Evolutionary conservation across 352 stramenopile species (phyloP).

Genomic region (Pythium sp.): DNA sequence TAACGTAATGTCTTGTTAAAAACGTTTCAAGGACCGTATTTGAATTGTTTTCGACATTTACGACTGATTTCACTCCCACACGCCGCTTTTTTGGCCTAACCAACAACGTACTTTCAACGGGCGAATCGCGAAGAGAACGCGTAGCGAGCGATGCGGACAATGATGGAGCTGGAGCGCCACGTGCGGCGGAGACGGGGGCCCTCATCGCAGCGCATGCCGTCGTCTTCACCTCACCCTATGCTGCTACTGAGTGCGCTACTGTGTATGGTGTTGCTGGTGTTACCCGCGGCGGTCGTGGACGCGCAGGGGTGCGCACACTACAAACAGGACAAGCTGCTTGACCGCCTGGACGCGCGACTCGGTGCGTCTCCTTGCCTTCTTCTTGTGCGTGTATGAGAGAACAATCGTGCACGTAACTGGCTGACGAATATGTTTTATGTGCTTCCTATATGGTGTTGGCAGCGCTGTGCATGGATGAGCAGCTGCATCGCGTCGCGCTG

Average conservation of each 20-base stretch:
- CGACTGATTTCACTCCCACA: background rate
- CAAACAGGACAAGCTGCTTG: slow-evolving; percentile 37
- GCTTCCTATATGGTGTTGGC: background rate
- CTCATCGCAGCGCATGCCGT: background rate
- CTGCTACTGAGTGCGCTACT: background rate
- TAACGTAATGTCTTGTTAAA: background rate
- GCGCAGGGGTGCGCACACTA: slow-evolving; percentile 34
- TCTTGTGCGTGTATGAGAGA: background rate
- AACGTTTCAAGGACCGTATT: background rate
- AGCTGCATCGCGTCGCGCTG: slow-evolving; percentile 22
- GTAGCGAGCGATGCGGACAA: background rate
- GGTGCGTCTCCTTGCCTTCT: slow-evolving; percentile 16
- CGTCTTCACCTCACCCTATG: background rate
- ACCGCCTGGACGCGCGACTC: slow-evolving; percentile 41
- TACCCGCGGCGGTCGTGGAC: slow-evolving; percentile 14
- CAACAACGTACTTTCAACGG: background rate
- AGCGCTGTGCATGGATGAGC: slow-evolving; percentile 33
- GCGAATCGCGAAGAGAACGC: background rate
- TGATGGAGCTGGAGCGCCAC: background rate
- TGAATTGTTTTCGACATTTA: background rate
- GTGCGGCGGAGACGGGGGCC: background rate
- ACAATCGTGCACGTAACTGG: background rate
- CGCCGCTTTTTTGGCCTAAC: background rate
- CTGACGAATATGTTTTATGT: background rate
- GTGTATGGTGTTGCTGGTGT: slow-evolving; percentile 2